These are phyloP conservation scores for Podochytrium sp. DNA, from an alignment of 192 early-diverging fungal genomes.

Conservation along the genomic window DNA sequence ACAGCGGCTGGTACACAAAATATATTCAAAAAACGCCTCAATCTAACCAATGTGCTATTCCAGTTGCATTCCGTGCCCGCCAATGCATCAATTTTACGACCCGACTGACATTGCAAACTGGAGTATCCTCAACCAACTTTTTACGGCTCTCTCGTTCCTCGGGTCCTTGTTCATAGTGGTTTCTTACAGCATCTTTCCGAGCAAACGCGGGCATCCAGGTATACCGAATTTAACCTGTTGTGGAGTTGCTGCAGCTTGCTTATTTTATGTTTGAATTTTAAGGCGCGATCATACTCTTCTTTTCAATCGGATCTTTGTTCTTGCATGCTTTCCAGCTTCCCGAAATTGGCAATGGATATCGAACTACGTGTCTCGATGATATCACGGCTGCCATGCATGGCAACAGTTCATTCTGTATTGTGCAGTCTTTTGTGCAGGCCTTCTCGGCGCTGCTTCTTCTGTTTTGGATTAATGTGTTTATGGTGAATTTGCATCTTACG, in stretches of 20 bases:
- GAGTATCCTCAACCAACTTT: too few relatives aligned
- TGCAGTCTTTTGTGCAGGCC: not conserved
- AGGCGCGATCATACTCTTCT: not conserved
- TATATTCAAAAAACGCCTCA: too few relatives aligned
- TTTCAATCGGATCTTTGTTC: not conserved
- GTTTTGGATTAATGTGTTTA: not conserved
- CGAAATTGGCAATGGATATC: constrained; percentile 4
- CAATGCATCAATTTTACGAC: too few relatives aligned
- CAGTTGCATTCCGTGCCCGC: too few relatives aligned
- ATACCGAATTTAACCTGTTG: too few relatives aligned
- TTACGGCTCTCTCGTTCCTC: too few relatives aligned
- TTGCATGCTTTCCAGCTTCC: not conserved
- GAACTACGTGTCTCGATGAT: not conserved
- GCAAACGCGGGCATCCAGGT: too few relatives aligned
- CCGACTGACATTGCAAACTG: too few relatives aligned
- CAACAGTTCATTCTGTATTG: not conserved
- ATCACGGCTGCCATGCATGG: not conserved
- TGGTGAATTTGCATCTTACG: not conserved
- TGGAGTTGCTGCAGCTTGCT: not conserved
- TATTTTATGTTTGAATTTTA: not conserved
- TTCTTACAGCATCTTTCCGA: too few relatives aligned
- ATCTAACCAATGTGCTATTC: too few relatives aligned
- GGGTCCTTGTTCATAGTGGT: too few relatives aligned
- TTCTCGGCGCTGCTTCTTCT: not conserved
- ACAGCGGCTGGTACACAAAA: too few relatives aligned